phyloP scores from a whole-genome alignment of 768 basidiomycete genomes.

The Calocybe cyanea region DNA sequence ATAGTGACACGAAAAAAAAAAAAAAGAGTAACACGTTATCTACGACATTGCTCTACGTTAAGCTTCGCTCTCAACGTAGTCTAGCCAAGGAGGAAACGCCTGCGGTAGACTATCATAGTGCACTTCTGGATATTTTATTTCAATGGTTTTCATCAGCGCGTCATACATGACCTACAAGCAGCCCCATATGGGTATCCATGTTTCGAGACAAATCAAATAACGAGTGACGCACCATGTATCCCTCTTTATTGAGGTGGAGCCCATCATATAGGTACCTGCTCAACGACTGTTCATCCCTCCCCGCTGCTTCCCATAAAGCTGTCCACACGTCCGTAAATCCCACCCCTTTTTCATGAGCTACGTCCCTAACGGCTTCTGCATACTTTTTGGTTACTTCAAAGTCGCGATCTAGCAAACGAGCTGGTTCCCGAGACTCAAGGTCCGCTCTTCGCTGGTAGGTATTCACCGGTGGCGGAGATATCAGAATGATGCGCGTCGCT shows the following conservation, averaged over 20 bases:
- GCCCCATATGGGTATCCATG: conserved; percentile 3
- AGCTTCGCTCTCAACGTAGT: neutral
- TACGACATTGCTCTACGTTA: neutral
- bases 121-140: conserved; percentile 59
- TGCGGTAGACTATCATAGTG: conserved; percentile 56
- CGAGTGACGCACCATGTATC: conserved; percentile 57
- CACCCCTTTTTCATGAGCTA: conserved; percentile 52
- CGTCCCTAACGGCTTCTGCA: conserved; percentile 63
- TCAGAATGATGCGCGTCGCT: conserved; percentile 69
- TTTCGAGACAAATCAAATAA: neutral
- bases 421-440: conserved; percentile 46
- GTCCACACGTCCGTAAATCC: conserved; percentile 75
- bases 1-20: too few relatives aligned
- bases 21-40: too few relatives aligned
- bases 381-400: conserved; percentile 65
- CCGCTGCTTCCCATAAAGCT: conserved; percentile 70
- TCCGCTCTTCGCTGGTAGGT: conserved; percentile 52
- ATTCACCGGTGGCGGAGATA: conserved; percentile 84
- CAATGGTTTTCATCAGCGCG: conserved; percentile 54
- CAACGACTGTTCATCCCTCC: conserved; percentile 50
- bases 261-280: conserved; percentile 65
- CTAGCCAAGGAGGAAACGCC: conserved; percentile 53
- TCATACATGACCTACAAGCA: conserved; percentile 60
- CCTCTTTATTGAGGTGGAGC: conserved; percentile 71
- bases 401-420: conserved; percentile 50